These are phyloP conservation scores for Penicillium fimorum DNA, from an alignment of 495 filamentous ascomycete species.

Conservation along the genomic window DNA sequence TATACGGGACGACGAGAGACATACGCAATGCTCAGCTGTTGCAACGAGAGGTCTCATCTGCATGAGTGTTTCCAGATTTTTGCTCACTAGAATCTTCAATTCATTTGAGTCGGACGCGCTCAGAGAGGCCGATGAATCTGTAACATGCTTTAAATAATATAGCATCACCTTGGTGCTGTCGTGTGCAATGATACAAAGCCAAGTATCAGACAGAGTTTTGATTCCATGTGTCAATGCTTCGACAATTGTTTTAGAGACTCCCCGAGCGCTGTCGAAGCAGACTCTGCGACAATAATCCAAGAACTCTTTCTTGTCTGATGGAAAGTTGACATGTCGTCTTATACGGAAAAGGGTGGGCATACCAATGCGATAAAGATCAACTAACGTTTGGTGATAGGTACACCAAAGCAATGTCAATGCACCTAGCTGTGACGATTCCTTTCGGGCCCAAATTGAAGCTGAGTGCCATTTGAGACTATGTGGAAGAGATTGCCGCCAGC, in stretches of 20 bases:
- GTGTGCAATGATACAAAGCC: conserved; percentile 22
- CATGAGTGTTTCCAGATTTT: conserved; percentile 17
- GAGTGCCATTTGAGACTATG: conserved; percentile 15
- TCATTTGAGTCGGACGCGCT: conserved; percentile 9
- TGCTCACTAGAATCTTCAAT: conserved; percentile 12
- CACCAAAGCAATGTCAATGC: conserved; percentile 21
- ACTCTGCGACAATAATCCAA: conserved; percentile 14
- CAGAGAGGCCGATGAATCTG: background rate
- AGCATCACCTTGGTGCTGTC: conserved; percentile 22
- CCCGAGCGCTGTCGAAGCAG: conserved; percentile 16
- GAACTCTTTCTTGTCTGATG: conserved; percentile 15
- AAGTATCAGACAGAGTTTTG: conserved; percentile 20
- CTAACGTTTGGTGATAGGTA: conserved; percentile 20
- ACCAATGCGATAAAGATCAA: conserved; percentile 23
- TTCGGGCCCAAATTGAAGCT: conserved; percentile 19
- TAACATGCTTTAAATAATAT: conserved; percentile 14
- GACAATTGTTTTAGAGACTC: conserved; percentile 14
- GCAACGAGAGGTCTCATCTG: conserved; percentile 25
- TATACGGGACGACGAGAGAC: background rate
- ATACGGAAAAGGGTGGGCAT: conserved; percentile 19
- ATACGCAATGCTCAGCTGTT: conserved; percentile 23
- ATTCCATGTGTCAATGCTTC: conserved; percentile 19
- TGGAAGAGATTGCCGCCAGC: conserved; percentile 13
- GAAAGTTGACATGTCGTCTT: conserved; percentile 12
- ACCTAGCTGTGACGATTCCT: conserved; percentile 19